Evolutionary conservation across 116 monocot species (phyloP), one percentile per base, ranked within the genome.

Genomic region (Posidonia oceanica): DNA sequence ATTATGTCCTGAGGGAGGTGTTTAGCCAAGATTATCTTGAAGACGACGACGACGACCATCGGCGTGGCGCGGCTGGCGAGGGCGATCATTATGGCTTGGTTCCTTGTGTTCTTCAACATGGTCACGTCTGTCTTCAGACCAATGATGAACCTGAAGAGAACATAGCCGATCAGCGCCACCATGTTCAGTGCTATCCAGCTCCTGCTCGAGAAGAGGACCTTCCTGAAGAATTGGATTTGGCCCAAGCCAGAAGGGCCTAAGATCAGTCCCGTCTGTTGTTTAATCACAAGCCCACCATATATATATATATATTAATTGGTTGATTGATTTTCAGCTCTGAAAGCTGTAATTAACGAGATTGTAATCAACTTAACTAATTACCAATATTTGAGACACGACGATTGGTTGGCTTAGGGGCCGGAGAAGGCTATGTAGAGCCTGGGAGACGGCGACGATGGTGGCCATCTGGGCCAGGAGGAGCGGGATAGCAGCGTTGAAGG

Each of bases 331-430:
- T 39, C 16, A 4, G 29, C 23, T 54, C 15, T 39, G 37, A 39
- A 4, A 40, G 3, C 13, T 8, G 38, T 44, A 15, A 4, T 39
- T 39, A 14, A 3, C 44, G 14, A 36, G 11, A 29, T 29, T 29
- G 29, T 29, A 29, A 29, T 29, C 29, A 1, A 29, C 29, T 29
- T 29, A 29, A 29, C 1, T 29, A 29, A 29, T 29, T 58, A 70
- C 70, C 8, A 70, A 5, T 3, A 70, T 70, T 11, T 71, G 71
- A 14, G 71, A 71, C 41, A 71, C 71, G 55, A 71, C 20, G 42
- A 22, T n/a, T 5, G 71, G 60, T 36, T 71, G 71, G 21, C 71
- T 39, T 4, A 71, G 60, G 14, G 10, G 71, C 0, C 48, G 59
- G 42, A 40, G 59, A 11, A 58, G 12, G 68, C 7, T 11, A 29